These are phyloP conservation scores for Kwoniella dejecticola DNA, from an alignment of 768 basidiomycete species.

Conservation along the genomic window DNA sequence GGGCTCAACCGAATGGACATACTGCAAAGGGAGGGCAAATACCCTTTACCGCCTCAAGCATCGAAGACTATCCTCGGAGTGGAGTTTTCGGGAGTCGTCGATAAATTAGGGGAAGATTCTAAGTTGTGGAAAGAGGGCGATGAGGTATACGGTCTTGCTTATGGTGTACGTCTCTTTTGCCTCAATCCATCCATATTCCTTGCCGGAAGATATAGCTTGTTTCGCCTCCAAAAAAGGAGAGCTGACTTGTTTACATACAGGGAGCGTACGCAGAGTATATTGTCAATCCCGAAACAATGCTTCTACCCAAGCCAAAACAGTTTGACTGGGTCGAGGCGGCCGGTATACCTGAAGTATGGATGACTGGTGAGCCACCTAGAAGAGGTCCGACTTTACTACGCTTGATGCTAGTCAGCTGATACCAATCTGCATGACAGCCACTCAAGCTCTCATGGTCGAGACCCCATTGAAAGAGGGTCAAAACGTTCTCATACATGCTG, in stretches of 20 bases:
- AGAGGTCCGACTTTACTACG: not conserved
- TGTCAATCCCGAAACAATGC: conserved; percentile 65
- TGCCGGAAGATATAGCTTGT: too few relatives aligned
- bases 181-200: not conserved
- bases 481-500: conserved; percentile 84
- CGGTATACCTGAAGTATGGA: conserved; percentile 80
- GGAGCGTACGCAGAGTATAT: conserved; percentile 92
- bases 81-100: conserved; percentile 76
- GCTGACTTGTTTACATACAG: conserved; percentile 56
- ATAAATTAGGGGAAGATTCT: conserved; percentile 62
- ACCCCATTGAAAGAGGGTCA: conserved; percentile 71
- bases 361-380: conserved; percentile 80
- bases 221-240: too few relatives aligned
- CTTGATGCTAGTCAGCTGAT: conserved; percentile 1
- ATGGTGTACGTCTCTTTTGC: conserved; percentile 64
- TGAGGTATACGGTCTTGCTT: conserved; percentile 76
- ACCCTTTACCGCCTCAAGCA: conserved; percentile 75
- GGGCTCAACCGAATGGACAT: conserved; percentile 90
- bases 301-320: conserved; percentile 72
- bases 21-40: conserved; percentile 59
- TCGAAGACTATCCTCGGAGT: conserved; percentile 74
- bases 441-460: conserved; percentile 67
- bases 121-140: conserved; percentile 66
- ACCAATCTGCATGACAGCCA: conserved; percentile 58
- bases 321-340: conserved; percentile 84